Conservation (phyloP, 441 rosid species). For the Raphanus hybrid region DNA sequence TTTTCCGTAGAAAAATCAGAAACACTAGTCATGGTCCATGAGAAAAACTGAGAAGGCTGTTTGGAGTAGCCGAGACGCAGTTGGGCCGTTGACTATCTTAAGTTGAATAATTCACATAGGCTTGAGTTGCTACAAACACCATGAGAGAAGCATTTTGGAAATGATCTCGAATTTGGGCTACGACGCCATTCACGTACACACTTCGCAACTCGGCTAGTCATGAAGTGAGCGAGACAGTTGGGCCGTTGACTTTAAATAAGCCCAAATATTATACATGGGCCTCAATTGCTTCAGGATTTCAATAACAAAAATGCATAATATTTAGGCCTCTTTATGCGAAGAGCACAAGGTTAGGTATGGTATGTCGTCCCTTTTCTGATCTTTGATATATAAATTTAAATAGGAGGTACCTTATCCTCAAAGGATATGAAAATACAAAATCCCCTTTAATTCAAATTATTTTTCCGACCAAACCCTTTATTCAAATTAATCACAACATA, state of each 20-base stretch:
- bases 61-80: neutral
- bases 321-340: neutral
- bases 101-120: neutral
- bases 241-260: neutral
- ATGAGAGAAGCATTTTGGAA: neutral
- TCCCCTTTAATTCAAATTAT: neutral
- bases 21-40: neutral
- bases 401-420: neutral
- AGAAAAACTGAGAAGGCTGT: neutral
- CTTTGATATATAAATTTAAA: neutral
- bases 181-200: neutral
- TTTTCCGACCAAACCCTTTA: neutral
- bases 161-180: neutral
- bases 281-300: neutral
- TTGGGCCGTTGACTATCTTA: neutral
- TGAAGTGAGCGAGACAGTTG: neutral
- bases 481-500: neutral
- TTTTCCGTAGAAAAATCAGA: neutral
- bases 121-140: neutral
- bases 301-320: neutral
- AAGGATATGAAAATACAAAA: neutral
- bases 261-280: neutral
- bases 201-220: neutral
- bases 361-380: neutral
- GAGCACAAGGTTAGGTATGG: neutral